Base-by-base conservation (phyloP, 306 rosid genomes). In the Ormosia emarginata region DNA sequence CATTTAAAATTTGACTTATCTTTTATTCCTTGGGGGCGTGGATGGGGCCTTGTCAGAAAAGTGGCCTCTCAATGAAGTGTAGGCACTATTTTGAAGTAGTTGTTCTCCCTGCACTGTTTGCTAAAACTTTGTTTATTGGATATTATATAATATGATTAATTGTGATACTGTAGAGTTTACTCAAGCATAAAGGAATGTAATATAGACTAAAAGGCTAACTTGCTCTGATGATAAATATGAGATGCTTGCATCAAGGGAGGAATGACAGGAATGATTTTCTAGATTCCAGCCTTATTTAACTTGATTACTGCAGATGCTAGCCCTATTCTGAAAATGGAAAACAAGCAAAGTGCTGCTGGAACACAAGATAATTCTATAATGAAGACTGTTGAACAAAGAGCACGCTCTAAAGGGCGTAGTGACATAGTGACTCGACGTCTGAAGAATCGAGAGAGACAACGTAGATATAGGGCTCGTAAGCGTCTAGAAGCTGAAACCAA, bases 381-480 rank as follows among this genome's bases (percentile, higher is more conserved):
- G 94, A 85, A 88, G 66, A 77, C 87, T 40, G 75, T 34, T 77
- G 87, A 90, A 74, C 87, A 90, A 85, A 85, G 88, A 82, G 81
- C 32, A 6, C 83, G 68, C 47, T 58, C 88, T 50, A 87, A 71
- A 68, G 89, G 85, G 73, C 85, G 80, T 46, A 82, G 70, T 82
- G 98, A 95, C 83, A 68, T 90, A 52, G 15, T 81, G 86, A 83
- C 89, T 66, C 91, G 90, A 67, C 94, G 98, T 52, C 57, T 88
- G 86, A 95, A 95, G 89, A 95, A 93, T 81, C 88, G 97, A 81
- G 99, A 93, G 85, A 84, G 98, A 67, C 98, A 93, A 61, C 94
- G 97, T 14, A 90, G 98, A 80, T 95, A 93, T 44, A 91, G 99
- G 82, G 99, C 97, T 7, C 90, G 98, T 3, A 93, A 92, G 84